Evolutionary conservation across 2,329 filamentous ascomycete species (phyloP).

Genomic region (Monosporascus sp.): DNA sequence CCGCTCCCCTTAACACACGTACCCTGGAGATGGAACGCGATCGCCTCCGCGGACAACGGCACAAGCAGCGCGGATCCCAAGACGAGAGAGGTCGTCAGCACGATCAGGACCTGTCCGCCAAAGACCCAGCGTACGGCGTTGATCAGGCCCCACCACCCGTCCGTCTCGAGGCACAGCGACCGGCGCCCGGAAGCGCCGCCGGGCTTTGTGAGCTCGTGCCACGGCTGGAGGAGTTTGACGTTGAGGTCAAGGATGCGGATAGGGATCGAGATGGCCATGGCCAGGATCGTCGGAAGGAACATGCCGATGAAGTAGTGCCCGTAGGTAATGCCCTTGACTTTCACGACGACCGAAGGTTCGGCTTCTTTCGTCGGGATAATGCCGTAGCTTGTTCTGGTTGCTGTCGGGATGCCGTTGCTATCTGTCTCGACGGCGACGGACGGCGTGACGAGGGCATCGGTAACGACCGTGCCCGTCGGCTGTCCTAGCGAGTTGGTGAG

Average conservation of each 20-base stretch:
- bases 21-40: slow-evolving; percentile 24
- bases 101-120: slow-evolving; percentile 20
- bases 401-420: slow-evolving; percentile 12
- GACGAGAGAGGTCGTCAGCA: slow-evolving; percentile 21
- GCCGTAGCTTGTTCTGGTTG: slow-evolving; percentile 12
- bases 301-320: slow-evolving; percentile 24
- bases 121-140: slow-evolving; percentile 16
- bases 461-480: slow-evolving; percentile 14
- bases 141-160: slow-evolving; percentile 15
- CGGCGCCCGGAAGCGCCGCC: slow-evolving; percentile 25
- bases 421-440: slow-evolving; percentile 12
- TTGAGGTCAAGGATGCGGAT: slow-evolving; percentile 36
- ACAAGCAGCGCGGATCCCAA: slow-evolving; percentile 23
- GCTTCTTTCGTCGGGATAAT: slow-evolving; percentile 1
- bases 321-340: slow-evolving; percentile 1
- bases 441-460: slow-evolving; percentile 9
- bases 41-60: slow-evolving; percentile 24
- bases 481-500: slow-evolving; percentile 14
- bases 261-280: slow-evolving; percentile 33
- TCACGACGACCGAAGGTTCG: neutral
- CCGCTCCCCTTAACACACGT: slow-evolving; percentile 14
- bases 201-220: slow-evolving; percentile 28
- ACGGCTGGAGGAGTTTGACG: slow-evolving; percentile 33
- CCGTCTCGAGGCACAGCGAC: slow-evolving; percentile 24
- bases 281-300: slow-evolving; percentile 36